These are phyloP conservation scores for Claviceps monticola DNA, from an alignment of 2,329 filamentous ascomycete genomes.

Conservation along the genomic window DNA sequence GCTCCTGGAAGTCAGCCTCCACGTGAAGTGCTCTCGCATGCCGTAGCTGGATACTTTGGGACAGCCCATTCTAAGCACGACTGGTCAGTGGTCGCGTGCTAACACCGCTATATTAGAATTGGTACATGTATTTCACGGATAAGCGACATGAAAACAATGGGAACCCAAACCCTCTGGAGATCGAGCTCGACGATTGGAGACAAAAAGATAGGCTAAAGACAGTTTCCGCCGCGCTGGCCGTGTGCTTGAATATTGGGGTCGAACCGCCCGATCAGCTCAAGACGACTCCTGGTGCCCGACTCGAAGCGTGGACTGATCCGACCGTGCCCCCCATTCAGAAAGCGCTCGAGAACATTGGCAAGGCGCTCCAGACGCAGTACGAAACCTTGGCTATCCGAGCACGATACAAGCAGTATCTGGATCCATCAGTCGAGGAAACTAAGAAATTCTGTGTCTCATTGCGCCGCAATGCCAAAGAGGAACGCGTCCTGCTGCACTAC, in stretches of 20 bases:
- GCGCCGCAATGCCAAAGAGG: conserved; percentile 84
- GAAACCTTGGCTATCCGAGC: conserved; percentile 89
- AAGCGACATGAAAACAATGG: conserved; percentile 93
- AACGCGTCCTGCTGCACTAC: conserved; percentile 94
- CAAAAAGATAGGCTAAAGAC: conserved; percentile 96
- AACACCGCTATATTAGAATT: conserved; percentile 46
- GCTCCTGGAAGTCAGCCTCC: neutral
- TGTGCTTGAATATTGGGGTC: conserved; percentile 94
- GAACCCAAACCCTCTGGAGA: conserved; percentile 56
- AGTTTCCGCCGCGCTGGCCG: conserved; percentile 82
- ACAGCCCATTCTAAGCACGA: neutral
- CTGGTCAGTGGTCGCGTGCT: neutral
- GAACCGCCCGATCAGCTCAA: conserved; percentile 95
- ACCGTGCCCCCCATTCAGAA: conserved; percentile 68
- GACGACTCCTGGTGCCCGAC: conserved; percentile 80
- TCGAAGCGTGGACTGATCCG: conserved; percentile 96
- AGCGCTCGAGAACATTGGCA: conserved; percentile 86
- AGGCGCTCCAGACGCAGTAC: conserved; percentile 90
- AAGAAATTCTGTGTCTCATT: conserved; percentile 91
- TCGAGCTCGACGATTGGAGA: conserved; percentile 79
- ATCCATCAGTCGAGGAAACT: conserved; percentile 93
- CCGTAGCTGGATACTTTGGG: neutral
- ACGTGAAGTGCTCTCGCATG: neutral
- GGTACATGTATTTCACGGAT: conserved; percentile 99
- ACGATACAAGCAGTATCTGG: conserved; percentile 93